phyloP scores from a whole-genome alignment of 371 early-diverging fungal genomes.

The Actinomucor elegans region DNA sequence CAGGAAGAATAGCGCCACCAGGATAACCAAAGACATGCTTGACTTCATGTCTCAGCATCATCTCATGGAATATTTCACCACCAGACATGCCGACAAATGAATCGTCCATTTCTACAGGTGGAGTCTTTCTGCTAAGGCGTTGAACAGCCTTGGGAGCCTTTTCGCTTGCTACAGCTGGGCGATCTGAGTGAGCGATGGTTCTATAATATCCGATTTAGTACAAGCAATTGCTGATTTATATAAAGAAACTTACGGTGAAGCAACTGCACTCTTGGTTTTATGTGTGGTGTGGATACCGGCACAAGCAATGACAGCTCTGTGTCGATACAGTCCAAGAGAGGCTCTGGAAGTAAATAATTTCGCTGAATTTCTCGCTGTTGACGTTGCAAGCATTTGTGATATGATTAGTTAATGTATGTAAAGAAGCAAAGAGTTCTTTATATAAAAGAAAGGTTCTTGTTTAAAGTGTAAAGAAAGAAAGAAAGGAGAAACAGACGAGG shows the following conservation, averaged over 20 bases:
- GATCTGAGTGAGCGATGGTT: slow-evolving; percentile 16
- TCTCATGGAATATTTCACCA: slow-evolving; percentile 97
- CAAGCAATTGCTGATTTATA: neutral
- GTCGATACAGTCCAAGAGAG: neutral
- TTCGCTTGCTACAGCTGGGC: slow-evolving; percentile 18
- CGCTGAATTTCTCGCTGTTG: slow-evolving; percentile 16
- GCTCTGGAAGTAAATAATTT: slow-evolving; percentile 6
- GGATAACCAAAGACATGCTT: slow-evolving; percentile 96
- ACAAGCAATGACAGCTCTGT: slow-evolving; percentile 16
- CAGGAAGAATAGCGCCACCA: slow-evolving; percentile 96
- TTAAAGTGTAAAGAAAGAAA: neutral
- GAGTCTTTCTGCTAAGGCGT: slow-evolving; percentile 25
- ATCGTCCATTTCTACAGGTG: slow-evolving; percentile 52
- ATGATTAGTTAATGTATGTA: neutral
- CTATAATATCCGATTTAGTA: slow-evolving; percentile 5
- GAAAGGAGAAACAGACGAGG: neutral
- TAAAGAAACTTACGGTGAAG: slow-evolving; percentile 18
- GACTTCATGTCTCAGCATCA: slow-evolving; percentile 93
- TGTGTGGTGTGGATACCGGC: slow-evolving; percentile 22
- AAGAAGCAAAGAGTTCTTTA: neutral
- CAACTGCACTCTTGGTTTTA: slow-evolving; percentile 20
- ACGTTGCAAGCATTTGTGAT: slow-evolving; percentile 16
- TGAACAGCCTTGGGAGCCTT: slow-evolving; percentile 20
- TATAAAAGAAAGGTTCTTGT: slow-evolving; percentile 4
- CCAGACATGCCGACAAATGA: slow-evolving; percentile 95